A percentile compares a stretch with the other conserved stretches of the same genome.
Evolutionary conservation across 192 early-diverging fungal species (phyloP).

Genomic region (Entomortierella parvispora): DNA sequence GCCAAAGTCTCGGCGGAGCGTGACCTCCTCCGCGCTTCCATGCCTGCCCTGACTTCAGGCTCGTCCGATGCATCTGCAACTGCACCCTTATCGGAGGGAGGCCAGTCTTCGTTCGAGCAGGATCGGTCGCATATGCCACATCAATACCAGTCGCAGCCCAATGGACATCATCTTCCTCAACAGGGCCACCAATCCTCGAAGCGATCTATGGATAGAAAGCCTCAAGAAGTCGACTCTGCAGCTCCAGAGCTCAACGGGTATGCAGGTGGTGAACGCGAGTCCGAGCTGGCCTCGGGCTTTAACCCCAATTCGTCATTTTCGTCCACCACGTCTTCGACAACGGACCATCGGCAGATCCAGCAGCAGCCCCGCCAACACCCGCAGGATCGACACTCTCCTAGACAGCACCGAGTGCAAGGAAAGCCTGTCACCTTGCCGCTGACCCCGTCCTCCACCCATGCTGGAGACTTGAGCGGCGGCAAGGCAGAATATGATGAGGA

Average conservation of each 20-base stretch:
- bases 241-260: not conserved
- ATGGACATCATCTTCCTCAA: conserved; percentile 13
- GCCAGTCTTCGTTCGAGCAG: not conserved
- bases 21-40: conserved; percentile 22
- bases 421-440: not conserved
- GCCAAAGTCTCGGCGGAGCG: conserved; percentile 46
- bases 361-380: conserved; percentile 2
- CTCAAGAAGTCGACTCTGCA: conserved; percentile 6
- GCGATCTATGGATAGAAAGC: conserved; percentile 21
- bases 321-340: conserved; percentile 17
- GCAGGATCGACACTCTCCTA: conserved; percentile 23
- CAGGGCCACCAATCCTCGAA: conserved; percentile 18
- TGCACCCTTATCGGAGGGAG: not conserved
- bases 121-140: not conserved
- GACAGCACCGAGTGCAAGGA: conserved; percentile 9
- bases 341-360: conserved; percentile 15
- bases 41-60: not conserved
- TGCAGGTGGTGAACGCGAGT: conserved; percentile 10
- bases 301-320: conserved; percentile 36
- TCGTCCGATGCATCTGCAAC: not conserved
- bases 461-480: conserved; percentile 13
- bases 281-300: conserved; percentile 38
- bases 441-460: conserved; percentile 30
- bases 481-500: conserved; percentile 21
- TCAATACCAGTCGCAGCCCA: not conserved